Base-by-base conservation (phyloP, 2,329 filamentous ascomycete genomes). In the Cladosporium sp. region DNA sequence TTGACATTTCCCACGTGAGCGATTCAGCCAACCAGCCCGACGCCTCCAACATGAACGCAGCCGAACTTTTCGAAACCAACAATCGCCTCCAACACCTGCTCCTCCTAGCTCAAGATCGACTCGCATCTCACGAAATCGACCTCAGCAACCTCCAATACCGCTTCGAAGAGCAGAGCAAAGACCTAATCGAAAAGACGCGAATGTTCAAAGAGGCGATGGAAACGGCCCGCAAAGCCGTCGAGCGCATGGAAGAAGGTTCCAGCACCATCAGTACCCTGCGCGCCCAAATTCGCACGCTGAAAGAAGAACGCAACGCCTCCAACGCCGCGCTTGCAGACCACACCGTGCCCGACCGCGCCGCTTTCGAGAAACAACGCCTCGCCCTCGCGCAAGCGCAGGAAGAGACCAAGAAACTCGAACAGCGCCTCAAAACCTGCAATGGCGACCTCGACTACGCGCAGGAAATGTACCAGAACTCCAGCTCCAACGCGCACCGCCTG, bases 401-500 rank as follows among this genome's bases (percentile, higher is more conserved):
- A 6, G 62, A 64, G 37, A 62, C 60, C 37, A 54, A 58, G 11
- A 61, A 63, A 37, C 55, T 64, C 5, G 56, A 64, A 8, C 61
- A 61, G 32, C 58, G 63, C 7, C 63, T 70, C 11, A 54, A 63
- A 27, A 64, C 58, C 12, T 55, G 64, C 1, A 67, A 77, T 22
- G 70, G 69, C 12, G 79, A 83, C 3, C 68, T 76, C 20, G 79
- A 82, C 1, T 88, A 83, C 58, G 69, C 75, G 11, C 76, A 80
- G 47, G 72, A 73, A 3, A 70, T 76, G 8, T 88, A 86, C 58
- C 83, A 85, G 58, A 71, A 77, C 18, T 76, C 78, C 1, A 80
- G 79, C 7, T 73, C 74, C 27, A 64, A 70, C 1, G 75, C 74
- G 2, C 68, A 69, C 12, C 69, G 72, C 13, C 65, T 81, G 2